Evolutionary conservation across 805 yeast species (phyloP), one percentile per base, ranked within the genome.

Genomic region (Yarrowia sp.): DNA sequence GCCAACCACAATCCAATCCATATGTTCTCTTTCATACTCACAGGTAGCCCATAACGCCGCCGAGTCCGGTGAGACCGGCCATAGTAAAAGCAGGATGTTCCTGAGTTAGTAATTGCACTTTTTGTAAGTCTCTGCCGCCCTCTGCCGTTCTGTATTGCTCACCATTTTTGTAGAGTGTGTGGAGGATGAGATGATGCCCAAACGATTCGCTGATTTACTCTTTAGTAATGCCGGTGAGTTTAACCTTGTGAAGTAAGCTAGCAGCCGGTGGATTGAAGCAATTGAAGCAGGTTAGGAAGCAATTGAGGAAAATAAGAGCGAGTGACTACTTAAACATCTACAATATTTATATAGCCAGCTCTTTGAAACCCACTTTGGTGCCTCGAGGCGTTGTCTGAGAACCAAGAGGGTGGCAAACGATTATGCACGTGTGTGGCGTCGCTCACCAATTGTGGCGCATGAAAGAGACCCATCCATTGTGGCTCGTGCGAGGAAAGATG

Each of bases 31-130:
- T 1, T 25, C 32, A 14, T 41, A 72, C 78, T 68, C 79, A 81
- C 74, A 74, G 67, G 72, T 77, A 88, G 38, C 93, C 93, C 75
- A 84, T 80, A 36, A 81, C 65, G 56, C 93, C 94, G 62, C 94
- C 93, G 62, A 82, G 71, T 58, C 86, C 79, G 67, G 86, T 78
- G 65, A 87, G 79, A 13, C 84, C 88, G 29, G 90, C 82, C 66
- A 87, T 78, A 18, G 92, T 84, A 66, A 78, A 83, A 62, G 88
- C 83, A 63, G 90, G 91, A 71, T 87, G 93, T 75, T 88, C 96
- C 93, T 71, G 51, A 25, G 51, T 44, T 44, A 44, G 51, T 22
- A 39, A 38, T 38, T 18, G 22, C 14, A 13, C 14, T 8, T 35
- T 9, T 21, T 2, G 39, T 13, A 18, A 4, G 39, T 4, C 21